Evolutionary conservation across 768 basidiomycete species (phyloP).

Genomic region (Pluteus cervinus): DNA sequence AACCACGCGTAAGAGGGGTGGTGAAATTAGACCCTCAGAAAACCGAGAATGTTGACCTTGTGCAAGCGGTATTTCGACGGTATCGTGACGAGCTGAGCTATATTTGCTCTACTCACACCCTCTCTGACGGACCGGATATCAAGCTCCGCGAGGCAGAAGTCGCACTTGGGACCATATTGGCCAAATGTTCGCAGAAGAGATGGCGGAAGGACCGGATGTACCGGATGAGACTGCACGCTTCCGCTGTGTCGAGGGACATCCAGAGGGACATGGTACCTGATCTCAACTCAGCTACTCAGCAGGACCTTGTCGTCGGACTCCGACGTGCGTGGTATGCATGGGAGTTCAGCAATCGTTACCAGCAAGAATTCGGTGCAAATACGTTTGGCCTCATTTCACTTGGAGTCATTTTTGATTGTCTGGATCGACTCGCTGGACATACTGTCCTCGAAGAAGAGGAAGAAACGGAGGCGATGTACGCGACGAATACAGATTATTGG

Average conservation of each 20-base stretch:
- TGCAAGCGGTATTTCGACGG: slow-evolving; percentile 32
- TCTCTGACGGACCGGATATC: slow-evolving; percentile 49
- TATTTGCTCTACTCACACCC: slow-evolving; percentile 61
- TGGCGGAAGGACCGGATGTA: slow-evolving; percentile 55
- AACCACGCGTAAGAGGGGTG: slow-evolving; percentile 19
- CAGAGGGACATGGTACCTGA: slow-evolving; percentile 29
- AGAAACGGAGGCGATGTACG: too few relatives aligned
- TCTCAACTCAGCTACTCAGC: too few relatives aligned
- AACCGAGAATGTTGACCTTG: slow-evolving; percentile 21
- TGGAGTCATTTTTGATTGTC: slow-evolving; percentile 49
- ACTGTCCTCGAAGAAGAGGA: too few relatives aligned
- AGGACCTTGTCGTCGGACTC: slow-evolving; percentile 28
- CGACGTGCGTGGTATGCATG: slow-evolving; percentile 61
- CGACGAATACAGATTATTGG: too few relatives aligned
- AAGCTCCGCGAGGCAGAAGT: slow-evolving; percentile 68
- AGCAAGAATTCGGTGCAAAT: slow-evolving; percentile 40
- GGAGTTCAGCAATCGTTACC: slow-evolving; percentile 43
- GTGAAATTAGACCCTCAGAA: slow-evolving; percentile 15
- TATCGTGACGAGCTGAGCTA: slow-evolving; percentile 67
- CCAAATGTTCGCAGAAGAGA: slow-evolving; percentile 56
- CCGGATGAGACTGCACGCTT: slow-evolving; percentile 56
- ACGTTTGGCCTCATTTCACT: slow-evolving; percentile 70
- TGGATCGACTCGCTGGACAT: slow-evolving; percentile 45
- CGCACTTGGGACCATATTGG: slow-evolving; percentile 69
- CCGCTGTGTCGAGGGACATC: slow-evolving; percentile 45